Percentiles rank a stretch among this genome's conserved stretches.
These are phyloP conservation scores for Trichoderma harzianum DNA, from an alignment of 2,329 filamentous ascomycete species.

Conservation along the genomic window DNA sequence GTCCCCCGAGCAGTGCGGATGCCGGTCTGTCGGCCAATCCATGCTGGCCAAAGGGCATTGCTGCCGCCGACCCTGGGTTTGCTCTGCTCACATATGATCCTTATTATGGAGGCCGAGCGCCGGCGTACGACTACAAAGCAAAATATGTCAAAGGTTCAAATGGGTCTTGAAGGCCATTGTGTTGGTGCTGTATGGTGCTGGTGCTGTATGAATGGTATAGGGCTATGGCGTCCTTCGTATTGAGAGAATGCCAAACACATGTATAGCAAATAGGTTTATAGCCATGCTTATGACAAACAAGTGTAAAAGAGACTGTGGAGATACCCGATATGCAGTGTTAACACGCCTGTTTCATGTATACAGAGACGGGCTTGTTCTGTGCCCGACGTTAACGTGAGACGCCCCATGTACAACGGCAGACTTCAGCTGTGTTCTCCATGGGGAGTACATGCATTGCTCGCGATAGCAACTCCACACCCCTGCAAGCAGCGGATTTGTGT, in stretches of 20 bases:
- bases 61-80: background rate
- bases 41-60: background rate
- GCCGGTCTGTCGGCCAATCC: background rate
- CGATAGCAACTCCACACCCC: background rate
- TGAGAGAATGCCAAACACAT: background rate
- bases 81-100: background rate
- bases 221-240: background rate
- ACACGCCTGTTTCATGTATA: background rate
- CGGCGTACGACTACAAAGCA: background rate
- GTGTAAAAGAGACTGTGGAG: background rate
- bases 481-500: background rate
- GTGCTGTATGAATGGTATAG: background rate
- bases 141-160: background rate
- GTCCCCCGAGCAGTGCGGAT: background rate
- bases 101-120: background rate
- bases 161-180: background rate
- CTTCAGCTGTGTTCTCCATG: background rate
- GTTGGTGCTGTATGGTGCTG: background rate
- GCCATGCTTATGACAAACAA: background rate
- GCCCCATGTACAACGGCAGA: background rate
- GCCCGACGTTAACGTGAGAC: background rate
- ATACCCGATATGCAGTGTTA: background rate
- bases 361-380: background rate
- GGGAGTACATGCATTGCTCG: background rate
- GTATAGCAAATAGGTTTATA: background rate